Conservation (phyloP, 495 filamentous ascomycete genomes). For the Xylaria telfairii region DNA sequence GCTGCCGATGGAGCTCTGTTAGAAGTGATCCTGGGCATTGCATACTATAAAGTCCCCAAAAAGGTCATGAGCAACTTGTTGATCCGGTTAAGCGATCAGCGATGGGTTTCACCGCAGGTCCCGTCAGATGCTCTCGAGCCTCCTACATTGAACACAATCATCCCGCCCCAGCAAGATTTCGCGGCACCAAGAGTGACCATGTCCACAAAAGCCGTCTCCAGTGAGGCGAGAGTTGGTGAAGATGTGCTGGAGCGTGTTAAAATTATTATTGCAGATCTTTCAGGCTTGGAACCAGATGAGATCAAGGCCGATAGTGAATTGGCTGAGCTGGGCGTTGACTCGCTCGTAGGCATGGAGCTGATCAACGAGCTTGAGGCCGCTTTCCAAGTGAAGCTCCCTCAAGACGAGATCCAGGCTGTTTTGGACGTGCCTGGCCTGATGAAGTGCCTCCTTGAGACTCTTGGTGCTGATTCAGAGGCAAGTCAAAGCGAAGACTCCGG, state of each 20-base stretch:
- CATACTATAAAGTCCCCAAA: not conserved
- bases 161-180: no score
- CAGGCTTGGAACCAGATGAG: constrained; percentile 51
- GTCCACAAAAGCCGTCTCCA: not conserved
- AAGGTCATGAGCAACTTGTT: not conserved
- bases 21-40: constrained; percentile 1
- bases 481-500: no score
- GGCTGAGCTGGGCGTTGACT: constrained; percentile 61
- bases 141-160: no score
- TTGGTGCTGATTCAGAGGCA: no score
- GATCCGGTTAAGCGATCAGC: no score
- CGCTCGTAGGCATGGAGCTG: constrained; percentile 61
- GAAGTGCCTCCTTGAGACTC: no score
- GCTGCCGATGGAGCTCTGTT: no score
- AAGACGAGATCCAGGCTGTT: constrained; percentile 17
- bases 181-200: not conserved
- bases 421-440: constrained; percentile 36
- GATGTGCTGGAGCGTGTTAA: constrained; percentile 7
- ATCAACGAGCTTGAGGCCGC: constrained; percentile 51
- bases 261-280: constrained; percentile 41
- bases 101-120: no score
- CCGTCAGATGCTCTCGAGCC: no score
- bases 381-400: constrained; percentile 46
- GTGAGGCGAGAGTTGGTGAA: not conserved
- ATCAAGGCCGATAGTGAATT: constrained; percentile 48